Evolutionary conservation across 176 grass and related monocot genomes (phyloP).

Genomic region (Poa pratensis): DNA sequence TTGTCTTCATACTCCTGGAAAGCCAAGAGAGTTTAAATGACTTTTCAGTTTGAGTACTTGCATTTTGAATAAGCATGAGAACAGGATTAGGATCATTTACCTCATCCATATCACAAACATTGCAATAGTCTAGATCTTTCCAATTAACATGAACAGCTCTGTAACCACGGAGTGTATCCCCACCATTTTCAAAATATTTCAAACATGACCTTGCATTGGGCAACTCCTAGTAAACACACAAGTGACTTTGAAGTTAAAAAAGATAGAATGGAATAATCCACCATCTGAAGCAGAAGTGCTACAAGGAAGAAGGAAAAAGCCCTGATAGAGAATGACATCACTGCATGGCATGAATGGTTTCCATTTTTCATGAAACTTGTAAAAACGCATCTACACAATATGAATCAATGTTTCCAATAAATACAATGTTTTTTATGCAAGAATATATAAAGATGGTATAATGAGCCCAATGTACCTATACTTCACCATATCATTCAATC

Average conservation of each 20-base stretch:
- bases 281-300: not conserved
- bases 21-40: constrained; percentile 43
- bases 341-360: constrained; percentile 13
- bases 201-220: constrained; percentile 92
- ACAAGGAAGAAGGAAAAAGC: constrained; percentile 21
- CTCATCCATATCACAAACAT: constrained; percentile 99
- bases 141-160: constrained; percentile 95
- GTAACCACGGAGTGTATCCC: constrained; percentile 78
- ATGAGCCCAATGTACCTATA: not conserved
- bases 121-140: constrained; percentile 98
- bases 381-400: constrained; percentile 22
- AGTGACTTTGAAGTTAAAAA: constrained; percentile 36
- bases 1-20: constrained; percentile 98
- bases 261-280: constrained; percentile 37
- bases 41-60: constrained; percentile 37
- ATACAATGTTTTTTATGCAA: not conserved
- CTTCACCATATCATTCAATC: not conserved
- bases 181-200: constrained; percentile 84
- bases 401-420: not conserved
- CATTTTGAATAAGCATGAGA: constrained; percentile 21
- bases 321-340: constrained; percentile 12
- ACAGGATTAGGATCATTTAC: constrained; percentile 52
- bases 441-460: not conserved
- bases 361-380: constrained; percentile 21
- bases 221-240: constrained; percentile 72